Conservation (phyloP, 768 basidiomycete species). For the Agaricus blazei region DNA sequence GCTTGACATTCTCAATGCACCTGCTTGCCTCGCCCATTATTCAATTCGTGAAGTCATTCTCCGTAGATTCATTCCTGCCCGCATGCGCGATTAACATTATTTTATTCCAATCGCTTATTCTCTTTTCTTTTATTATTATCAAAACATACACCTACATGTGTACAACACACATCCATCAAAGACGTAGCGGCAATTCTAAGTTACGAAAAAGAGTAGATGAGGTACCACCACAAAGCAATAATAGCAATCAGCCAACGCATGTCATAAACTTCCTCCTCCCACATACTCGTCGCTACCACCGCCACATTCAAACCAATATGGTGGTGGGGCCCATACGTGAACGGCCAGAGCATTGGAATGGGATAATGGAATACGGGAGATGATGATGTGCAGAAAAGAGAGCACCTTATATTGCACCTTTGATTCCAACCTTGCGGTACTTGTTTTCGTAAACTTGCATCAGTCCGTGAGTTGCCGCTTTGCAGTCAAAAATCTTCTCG, state of each 20-base stretch:
- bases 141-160: background rate
- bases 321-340: background rate
- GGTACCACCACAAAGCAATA: no score
- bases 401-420: constrained; percentile 74
- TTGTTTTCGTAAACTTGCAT: constrained; percentile 68
- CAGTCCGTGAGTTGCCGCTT: constrained; percentile 50
- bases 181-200: no score
- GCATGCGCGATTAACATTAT: constrained; percentile 72
- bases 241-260: no score
- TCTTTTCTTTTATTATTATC: background rate
- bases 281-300: no score
- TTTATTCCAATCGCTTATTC: background rate
- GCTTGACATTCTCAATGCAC: constrained; percentile 50
- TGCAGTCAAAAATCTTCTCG: constrained; percentile 72
- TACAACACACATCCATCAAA: background rate
- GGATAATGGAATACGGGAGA: constrained; percentile 4
- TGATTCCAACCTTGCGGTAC: constrained; percentile 85
- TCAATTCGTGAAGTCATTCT: constrained; percentile 81
- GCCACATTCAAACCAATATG: background rate
- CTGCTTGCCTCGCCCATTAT: constrained; percentile 72
- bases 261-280: no score
- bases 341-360: constrained; percentile 1
- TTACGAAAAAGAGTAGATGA: no score
- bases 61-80: constrained; percentile 82
- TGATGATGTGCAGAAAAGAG: constrained; percentile 4